Conservation (phyloP, 75 land plant genomes). For the Selaginella moellendorffii region DNA sequence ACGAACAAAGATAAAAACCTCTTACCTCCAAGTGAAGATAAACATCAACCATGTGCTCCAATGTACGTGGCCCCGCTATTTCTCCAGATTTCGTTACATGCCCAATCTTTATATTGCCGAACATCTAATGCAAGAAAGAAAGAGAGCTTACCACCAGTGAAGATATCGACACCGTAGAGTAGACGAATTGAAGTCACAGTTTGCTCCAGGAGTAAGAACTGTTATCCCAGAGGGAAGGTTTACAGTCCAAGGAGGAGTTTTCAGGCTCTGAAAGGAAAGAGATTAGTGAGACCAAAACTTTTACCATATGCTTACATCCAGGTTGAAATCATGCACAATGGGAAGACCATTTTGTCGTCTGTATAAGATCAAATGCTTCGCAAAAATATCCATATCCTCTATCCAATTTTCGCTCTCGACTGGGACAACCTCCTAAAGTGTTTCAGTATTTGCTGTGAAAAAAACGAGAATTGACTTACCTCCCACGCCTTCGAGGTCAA, state of each 20-base stretch:
- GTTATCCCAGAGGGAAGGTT: constrained; percentile 48
- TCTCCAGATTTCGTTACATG: too few relatives aligned
- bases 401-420: constrained; percentile 35
- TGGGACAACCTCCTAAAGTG: constrained; percentile 42
- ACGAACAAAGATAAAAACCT: too few relatives aligned
- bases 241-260: constrained; percentile 18
- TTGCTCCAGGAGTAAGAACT: constrained; percentile 54
- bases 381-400: constrained; percentile 87
- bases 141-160: constrained; percentile 63
- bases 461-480: constrained; percentile 28
- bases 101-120: too few relatives aligned
- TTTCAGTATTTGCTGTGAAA: not conserved
- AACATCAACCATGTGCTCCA: too few relatives aligned
- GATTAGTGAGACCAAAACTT: not conserved
- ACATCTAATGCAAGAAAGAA: not conserved
- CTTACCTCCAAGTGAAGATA: too few relatives aligned
- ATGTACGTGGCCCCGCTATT: too few relatives aligned
- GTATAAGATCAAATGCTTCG: constrained; percentile 63
- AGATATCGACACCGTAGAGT: constrained; percentile 58
- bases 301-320: constrained; percentile 12
- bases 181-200: constrained; percentile 64
- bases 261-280: not conserved
- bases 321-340: constrained; percentile 44
- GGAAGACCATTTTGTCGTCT: constrained; percentile 39
- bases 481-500: constrained; percentile 43